phyloP scores from a whole-genome alignment of 768 basidiomycete genomes.

The Pleurotus cornucopiae region DNA sequence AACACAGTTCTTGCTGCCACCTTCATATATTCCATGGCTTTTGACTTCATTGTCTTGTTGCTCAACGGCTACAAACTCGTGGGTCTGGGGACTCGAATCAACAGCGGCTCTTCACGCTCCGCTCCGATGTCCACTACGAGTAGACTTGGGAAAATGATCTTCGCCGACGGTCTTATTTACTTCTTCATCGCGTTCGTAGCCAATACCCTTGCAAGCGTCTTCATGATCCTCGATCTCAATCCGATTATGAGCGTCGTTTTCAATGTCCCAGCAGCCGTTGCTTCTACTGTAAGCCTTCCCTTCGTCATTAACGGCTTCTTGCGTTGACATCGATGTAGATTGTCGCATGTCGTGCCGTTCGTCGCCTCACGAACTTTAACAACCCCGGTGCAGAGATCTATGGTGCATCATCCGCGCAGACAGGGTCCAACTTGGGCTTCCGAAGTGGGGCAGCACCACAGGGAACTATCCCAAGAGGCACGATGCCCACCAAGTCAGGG shows the following conservation, averaged over 20 bases:
- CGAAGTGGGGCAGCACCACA: background rate
- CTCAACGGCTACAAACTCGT: conserved; percentile 60
- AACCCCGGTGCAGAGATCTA: background rate
- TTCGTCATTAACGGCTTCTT: no score
- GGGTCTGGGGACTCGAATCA: conserved; percentile 14
- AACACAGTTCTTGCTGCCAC: conserved; percentile 63
- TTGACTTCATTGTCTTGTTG: conserved; percentile 58
- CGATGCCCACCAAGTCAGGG: conserved; percentile 3
- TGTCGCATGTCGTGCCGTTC: conserved; percentile 34
- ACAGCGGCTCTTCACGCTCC: conserved; percentile 7
- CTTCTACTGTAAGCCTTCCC: conserved; percentile 48
- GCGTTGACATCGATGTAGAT: background rate
- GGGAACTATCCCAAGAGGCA: background rate
- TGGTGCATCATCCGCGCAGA: conserved; percentile 2
- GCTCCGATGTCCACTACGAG: conserved; percentile 27
- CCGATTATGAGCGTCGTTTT: conserved; percentile 72
- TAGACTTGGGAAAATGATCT: conserved; percentile 59
- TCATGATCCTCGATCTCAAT: conserved; percentile 67
- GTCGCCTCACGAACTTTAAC: conserved; percentile 33
- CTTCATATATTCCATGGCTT: conserved; percentile 75
- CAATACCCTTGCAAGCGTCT: conserved; percentile 44
- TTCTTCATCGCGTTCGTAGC: conserved; percentile 67
- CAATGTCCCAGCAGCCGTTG: conserved; percentile 69
- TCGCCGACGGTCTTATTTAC: conserved; percentile 68
- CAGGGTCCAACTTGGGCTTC: conserved; percentile 1